These are phyloP conservation scores for Hibiscus mutabilis DNA, from an alignment of 345 rosid species.

Conservation along the genomic window DNA sequence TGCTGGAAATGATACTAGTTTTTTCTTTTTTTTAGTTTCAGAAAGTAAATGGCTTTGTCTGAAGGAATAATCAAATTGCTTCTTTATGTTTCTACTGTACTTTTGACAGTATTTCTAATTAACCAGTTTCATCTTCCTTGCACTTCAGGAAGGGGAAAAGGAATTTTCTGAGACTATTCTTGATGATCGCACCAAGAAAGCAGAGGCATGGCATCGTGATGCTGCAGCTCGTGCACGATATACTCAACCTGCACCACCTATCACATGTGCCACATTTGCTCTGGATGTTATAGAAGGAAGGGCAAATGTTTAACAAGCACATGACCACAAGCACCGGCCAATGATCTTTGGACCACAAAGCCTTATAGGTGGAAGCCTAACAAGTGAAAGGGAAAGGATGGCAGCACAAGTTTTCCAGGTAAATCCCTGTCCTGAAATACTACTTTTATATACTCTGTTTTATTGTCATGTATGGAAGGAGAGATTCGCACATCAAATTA, in stretches of 20 bases:
- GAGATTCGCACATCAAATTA: neutral
- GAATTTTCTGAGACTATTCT: constrained; percentile 65
- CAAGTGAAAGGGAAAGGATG: constrained; percentile 78
- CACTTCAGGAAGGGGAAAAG: constrained; percentile 55
- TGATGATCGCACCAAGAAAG: constrained; percentile 67
- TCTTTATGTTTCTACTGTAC: neutral
- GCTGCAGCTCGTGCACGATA: constrained; percentile 57
- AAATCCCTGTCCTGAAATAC: neutral
- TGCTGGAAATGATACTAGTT: neutral
- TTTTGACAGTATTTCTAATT: neutral
- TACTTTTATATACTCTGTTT: neutral
- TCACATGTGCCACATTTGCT: constrained; percentile 95
- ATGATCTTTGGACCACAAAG: constrained; percentile 92
- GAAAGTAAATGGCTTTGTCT: neutral
- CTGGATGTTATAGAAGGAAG: constrained; percentile 97
- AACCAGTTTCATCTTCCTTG: neutral
- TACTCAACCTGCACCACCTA: constrained; percentile 70
- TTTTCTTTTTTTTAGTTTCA: neutral
- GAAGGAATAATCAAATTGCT: neutral
- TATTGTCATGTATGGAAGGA: neutral
- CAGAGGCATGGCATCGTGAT: constrained; percentile 86
- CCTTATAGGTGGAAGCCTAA: constrained; percentile 49
- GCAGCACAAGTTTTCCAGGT: constrained; percentile 95
- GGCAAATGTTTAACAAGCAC: constrained; percentile 63
- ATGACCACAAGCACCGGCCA: constrained; percentile 93